phyloP scores from a whole-genome alignment of 176 grass and related monocot species.

The Bolboschoenus planiculmis region DNA sequence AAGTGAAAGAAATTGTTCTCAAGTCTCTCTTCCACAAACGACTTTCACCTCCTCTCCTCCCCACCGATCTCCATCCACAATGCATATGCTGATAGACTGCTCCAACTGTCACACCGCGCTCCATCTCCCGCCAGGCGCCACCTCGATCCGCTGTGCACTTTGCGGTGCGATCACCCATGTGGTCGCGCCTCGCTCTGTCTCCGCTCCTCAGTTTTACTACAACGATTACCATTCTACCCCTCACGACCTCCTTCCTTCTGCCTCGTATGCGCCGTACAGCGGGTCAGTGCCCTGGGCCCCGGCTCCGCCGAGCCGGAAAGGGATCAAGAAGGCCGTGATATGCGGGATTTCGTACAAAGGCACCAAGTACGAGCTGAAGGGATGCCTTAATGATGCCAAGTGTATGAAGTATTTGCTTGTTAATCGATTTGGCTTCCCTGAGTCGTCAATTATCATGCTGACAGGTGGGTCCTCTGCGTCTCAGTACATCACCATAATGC shows the following conservation, averaged over 20 bases:
- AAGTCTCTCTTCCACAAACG: background rate
- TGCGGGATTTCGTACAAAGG: constrained; percentile 81
- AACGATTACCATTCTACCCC: background rate
- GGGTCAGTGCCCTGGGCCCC: constrained; percentile 31
- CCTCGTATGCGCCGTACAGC: background rate
- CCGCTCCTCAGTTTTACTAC: background rate
- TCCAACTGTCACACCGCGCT: constrained; percentile 70
- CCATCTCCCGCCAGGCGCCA: constrained; percentile 59
- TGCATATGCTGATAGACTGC: constrained; percentile 81
- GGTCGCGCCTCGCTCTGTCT: constrained; percentile 17
- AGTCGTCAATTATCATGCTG: constrained; percentile 90
- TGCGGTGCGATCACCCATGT: constrained; percentile 70
- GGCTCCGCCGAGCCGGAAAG: constrained; percentile 52
- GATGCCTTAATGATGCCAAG: constrained; percentile 98
- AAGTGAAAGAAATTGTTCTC: background rate
- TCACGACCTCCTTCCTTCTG: background rate
- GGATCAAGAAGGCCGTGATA: constrained; percentile 80
- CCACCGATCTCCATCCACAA: background rate
- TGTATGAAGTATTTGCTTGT: constrained; percentile 88
- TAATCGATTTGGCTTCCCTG: constrained; percentile 79
- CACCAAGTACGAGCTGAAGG: constrained; percentile 84
- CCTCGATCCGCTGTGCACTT: constrained; percentile 69
- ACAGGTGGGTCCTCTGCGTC: constrained; percentile 34
- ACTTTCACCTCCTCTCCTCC: background rate
- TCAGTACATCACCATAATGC: background rate